Base-by-base conservation (phyloP, 1,284 basidiomycete genomes). In the Anthracocystis walkeri region DNA sequence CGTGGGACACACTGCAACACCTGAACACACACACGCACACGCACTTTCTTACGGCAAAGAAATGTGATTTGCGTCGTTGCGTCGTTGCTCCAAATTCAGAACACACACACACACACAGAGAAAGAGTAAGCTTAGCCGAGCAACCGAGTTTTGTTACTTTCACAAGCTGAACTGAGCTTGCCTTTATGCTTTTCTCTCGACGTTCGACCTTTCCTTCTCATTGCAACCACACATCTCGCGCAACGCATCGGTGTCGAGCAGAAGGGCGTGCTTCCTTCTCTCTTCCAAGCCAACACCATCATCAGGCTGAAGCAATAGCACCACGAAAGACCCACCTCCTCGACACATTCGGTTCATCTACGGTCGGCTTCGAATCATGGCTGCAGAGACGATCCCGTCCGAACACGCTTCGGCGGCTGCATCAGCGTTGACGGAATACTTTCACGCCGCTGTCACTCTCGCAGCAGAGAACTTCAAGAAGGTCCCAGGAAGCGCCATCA, bases 401-500 rank as follows among this genome's bases (percentile, higher is more conserved):
- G 61, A 74, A 25, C 61, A 68, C 11, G 35, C 56, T 20, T 65
- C 69, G 20, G 62, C 58, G 4, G 33, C 55, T 11, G 57, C 58
- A 7, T 62, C 64, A n/a, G 70, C 65, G n/a, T 38, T 68, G 48
- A 64, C 60, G 35, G 64, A 67, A n/a, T 70, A 58, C 57, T 66
- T 67, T 4, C 67, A 75, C 11, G 21, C 38, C 10, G 55, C 57
- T 21, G 42, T 55, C 33, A 64, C 18, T 16, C 20, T 64, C 16
- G 67, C 67, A 50, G 23, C 61, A 0, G 44, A 71, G 4, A 67
- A 81, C 50, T 75, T 87, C 68, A 77, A 85, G 45, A 75, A 82
- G 62, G 87, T 97, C 31, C 95, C 95, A 3, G 95, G 95, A 55
- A 95, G 93, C 18, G 90, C 92, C 10, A 93, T 97, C 82, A 86